These are phyloP conservation scores for Pseudonectria foliicola DNA, from an alignment of 2,329 filamentous ascomycete genomes.

Conservation along the genomic window DNA sequence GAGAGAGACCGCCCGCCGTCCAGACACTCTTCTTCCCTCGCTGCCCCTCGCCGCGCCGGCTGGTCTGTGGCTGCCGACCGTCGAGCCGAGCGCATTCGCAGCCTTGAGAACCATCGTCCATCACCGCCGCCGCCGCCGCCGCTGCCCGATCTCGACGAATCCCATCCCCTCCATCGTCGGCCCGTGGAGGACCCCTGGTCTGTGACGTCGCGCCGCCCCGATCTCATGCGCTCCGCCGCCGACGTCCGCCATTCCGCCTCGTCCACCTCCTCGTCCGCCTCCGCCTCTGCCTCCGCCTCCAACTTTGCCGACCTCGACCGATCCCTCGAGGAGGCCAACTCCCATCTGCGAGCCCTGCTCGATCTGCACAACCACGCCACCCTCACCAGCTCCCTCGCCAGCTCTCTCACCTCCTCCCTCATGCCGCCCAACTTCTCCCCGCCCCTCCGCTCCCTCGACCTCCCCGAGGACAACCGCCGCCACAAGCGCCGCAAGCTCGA, in stretches of 20 bases:
- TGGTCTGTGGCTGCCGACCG: constrained; percentile 18
- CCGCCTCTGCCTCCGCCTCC: too few relatives aligned
- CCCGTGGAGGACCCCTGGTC: constrained; percentile 22
- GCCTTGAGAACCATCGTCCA: constrained; percentile 24
- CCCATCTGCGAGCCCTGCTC: constrained; percentile 36
- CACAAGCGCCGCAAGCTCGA: constrained; percentile 66
- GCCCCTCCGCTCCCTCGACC: constrained; percentile 29
- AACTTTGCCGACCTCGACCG: constrained; percentile 32
- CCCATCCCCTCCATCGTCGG: constrained; percentile 17
- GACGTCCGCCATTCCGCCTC: constrained; percentile 13
- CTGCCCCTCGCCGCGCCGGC: constrained; percentile 25
- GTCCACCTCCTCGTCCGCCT: too few relatives aligned
- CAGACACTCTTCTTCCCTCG: constrained; percentile 16
- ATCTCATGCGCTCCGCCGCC: constrained; percentile 20
- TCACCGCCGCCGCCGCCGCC: too few relatives aligned
- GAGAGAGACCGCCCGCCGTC: constrained; percentile 17
- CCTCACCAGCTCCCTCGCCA: constrained; percentile 21
- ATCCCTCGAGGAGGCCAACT: constrained; percentile 35
- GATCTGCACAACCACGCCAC: constrained; percentile 29
- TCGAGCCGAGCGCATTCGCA: constrained; percentile 31
- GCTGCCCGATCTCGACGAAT: constrained; percentile 20
- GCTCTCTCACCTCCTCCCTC: constrained; percentile 20
- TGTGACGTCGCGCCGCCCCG: constrained; percentile 16
- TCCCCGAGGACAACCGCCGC: constrained; percentile 43
- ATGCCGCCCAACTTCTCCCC: constrained; percentile 28